phyloP scores from a whole-genome alignment of 2,329 filamentous ascomycete genomes.

The Colletotrichum sp. region DNA sequence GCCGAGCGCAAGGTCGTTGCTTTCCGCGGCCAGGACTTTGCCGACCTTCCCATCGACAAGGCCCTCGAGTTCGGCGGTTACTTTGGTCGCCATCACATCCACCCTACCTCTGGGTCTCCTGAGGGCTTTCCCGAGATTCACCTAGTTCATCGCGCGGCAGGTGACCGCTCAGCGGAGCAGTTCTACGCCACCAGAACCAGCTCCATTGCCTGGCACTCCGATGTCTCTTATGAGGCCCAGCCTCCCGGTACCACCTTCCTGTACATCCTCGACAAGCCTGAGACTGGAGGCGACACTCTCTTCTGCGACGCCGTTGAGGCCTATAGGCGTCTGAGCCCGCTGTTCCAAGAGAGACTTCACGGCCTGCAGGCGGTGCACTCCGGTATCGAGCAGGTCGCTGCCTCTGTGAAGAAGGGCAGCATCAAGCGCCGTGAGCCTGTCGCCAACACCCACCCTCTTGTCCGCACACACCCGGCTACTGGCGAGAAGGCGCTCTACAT shows the following conservation, averaged over 20 bases:
- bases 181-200: slow-evolving; percentile 75
- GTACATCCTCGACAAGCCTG: slow-evolving; percentile 83
- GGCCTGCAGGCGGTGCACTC: slow-evolving; percentile 19
- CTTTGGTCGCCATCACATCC: slow-evolving; percentile 74
- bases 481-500: slow-evolving; percentile 18
- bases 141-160: slow-evolving; percentile 69
- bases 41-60: slow-evolving; percentile 64
- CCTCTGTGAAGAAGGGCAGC: slow-evolving; percentile 17
- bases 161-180: slow-evolving; percentile 51
- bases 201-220: slow-evolving; percentile 87
- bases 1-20: slow-evolving; percentile 70
- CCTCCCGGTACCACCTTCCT: slow-evolving; percentile 90
- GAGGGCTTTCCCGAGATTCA: slow-evolving; percentile 70
- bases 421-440: slow-evolving; percentile 21
- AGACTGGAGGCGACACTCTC: slow-evolving; percentile 82
- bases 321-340: slow-evolving; percentile 79
- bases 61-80: slow-evolving; percentile 69
- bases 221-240: slow-evolving; percentile 87
- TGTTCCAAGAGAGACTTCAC: slow-evolving; percentile 65
- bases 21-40: slow-evolving; percentile 72
- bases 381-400: slow-evolving; percentile 14
- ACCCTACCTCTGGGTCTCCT: slow-evolving; percentile 73
- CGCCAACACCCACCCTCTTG: slow-evolving; percentile 14
- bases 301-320: slow-evolving; percentile 82
- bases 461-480: slow-evolving; percentile 17